Base-by-base conservation (phyloP, 495 filamentous ascomycete species). In the Penicillium robsamsonii region DNA sequence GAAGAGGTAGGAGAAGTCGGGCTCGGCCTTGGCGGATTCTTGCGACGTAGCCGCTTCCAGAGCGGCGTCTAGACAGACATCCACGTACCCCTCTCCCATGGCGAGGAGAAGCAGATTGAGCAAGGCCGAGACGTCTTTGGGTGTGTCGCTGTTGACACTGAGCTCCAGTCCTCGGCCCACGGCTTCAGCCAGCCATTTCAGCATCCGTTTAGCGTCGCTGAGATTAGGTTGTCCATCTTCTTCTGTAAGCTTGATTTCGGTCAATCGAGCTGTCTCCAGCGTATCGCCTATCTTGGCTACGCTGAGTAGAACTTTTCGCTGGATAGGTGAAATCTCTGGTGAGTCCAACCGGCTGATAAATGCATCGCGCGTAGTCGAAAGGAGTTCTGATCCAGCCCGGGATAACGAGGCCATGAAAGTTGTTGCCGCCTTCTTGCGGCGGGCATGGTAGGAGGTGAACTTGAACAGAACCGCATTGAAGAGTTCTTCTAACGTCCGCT, bases 141-240 rank as follows among this genome's bases (percentile, higher is more conserved):
- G 91, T 10, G 91, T 96, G 58, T 97, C 95, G 58, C 81, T 89
- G 43, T 84, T 84, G 22, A 88, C 87, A 33, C 87, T 89, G 41
- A 99, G 79, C 66, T 99, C 95, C 30, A 99, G 79, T 0, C 90
- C 89, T 58, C 95, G 79, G n/a, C 93, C 89, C 48, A 99, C 92
- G 51, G 88, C 91, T 74, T 99, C 95, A 29, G 95, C 94, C 27
- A 99, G 79, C 95, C 95, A 99, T 63, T 89, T 96, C 31, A 99
- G 80, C 92, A 99, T 97, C 46, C 94, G 83, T 71, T 97, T 97
- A 22, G 92, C 87, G 65, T 86, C 89, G n/a, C 86, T 79, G 13
- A 96, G 81, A 57, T 84, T 92, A 5, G 96, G 79, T 53, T 84
- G 74, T 30, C 95, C 95, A 60, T 99, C 92, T 62, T 89, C 83